Conservation (phyloP, 139 green algal species). For the Chlamydomonas urium region DNA sequence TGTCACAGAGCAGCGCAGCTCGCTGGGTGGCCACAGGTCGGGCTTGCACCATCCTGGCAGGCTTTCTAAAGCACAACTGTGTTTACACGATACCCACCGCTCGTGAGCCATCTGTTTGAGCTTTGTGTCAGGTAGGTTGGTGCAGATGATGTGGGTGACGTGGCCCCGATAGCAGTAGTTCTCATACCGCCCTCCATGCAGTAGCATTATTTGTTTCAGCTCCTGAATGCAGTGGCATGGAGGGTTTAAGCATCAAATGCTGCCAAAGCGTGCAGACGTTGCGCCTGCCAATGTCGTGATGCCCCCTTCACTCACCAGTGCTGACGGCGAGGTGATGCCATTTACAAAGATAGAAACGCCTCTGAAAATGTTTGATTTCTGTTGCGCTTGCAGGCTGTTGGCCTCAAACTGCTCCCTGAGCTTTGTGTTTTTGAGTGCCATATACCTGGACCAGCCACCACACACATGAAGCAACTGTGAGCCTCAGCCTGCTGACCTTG, state of each 20-base stretch:
- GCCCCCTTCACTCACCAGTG: slow-evolving; percentile 30
- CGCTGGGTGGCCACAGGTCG: not conserved
- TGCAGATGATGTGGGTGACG: slow-evolving; percentile 91
- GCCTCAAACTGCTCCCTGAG: slow-evolving; percentile 59
- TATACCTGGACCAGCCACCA: slow-evolving; percentile 26
- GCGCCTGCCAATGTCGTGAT: too few species aligned
- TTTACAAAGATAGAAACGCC: slow-evolving; percentile 88
- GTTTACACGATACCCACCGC: not conserved
- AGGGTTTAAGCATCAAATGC: too few species aligned
- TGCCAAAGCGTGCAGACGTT: too few species aligned
- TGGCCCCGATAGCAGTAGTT: slow-evolving; percentile 65
- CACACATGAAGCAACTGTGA: not conserved
- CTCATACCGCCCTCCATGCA: slow-evolving; percentile 85
- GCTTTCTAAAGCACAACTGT: not conserved
- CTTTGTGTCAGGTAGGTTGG: slow-evolving; percentile 87
- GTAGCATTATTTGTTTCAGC: slow-evolving; percentile 87
- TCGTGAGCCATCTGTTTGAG: slow-evolving; percentile 62
- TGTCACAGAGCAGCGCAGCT: too few species aligned
- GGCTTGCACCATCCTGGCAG: not conserved
- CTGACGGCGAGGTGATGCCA: slow-evolving; percentile 71
- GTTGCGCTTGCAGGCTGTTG: slow-evolving; percentile 7
- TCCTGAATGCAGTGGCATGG: slow-evolving; percentile 73
- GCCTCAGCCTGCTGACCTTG: too few species aligned
- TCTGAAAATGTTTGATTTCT: slow-evolving; percentile 60
- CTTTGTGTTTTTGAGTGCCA: slow-evolving; percentile 67